A percentile compares a stretch with the other conserved stretches of the same genome.
phyloP scores from a whole-genome alignment of 176 grass and related monocot genomes.

The Echinochloa phyllopogon region DNA sequence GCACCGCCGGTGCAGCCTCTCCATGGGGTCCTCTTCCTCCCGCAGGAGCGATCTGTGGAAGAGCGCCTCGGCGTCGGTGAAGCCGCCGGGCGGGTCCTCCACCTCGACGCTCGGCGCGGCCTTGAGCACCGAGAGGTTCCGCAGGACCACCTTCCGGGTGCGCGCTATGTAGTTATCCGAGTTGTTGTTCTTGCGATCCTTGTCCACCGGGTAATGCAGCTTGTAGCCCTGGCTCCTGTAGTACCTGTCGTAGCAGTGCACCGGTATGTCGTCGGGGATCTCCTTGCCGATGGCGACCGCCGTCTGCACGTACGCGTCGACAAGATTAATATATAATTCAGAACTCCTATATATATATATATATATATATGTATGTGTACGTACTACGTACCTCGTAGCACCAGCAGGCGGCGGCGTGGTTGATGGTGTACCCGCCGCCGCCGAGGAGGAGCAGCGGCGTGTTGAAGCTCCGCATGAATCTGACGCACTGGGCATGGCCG shows the following conservation, averaged over 20 bases:
- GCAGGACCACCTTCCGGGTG: slow-evolving; percentile 8
- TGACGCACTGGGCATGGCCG: slow-evolving; percentile 47
- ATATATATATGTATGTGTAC: no score
- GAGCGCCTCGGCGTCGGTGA: not conserved
- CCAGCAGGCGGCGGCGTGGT: slow-evolving; percentile 81
- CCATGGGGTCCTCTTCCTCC: slow-evolving; percentile 27
- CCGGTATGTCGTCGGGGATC: slow-evolving; percentile 46
- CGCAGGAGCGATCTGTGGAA: not conserved
- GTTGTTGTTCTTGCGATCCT: slow-evolving; percentile 31
- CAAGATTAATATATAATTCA: not conserved
- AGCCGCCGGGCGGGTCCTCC: not conserved
- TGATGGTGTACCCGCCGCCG: slow-evolving; percentile 84
- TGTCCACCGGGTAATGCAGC: slow-evolving; percentile 36
- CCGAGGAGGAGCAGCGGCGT: slow-evolving; percentile 65
- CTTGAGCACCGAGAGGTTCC: slow-evolving; percentile 44
- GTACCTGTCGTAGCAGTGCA: slow-evolving; percentile 18
- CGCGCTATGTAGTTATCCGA: not conserved
- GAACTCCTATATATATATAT: not conserved
- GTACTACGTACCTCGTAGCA: slow-evolving; percentile 89
- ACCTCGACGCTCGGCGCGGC: slow-evolving; percentile 27
- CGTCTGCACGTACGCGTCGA: not conserved
- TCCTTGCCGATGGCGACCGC: slow-evolving; percentile 43
- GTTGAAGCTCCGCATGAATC: slow-evolving; percentile 36
- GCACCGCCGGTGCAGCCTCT: slow-evolving; percentile 33
- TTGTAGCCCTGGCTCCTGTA: slow-evolving; percentile 19